phyloP scores from a whole-genome alignment of 1,284 basidiomycete species.

The Psilocybe mexicana region DNA sequence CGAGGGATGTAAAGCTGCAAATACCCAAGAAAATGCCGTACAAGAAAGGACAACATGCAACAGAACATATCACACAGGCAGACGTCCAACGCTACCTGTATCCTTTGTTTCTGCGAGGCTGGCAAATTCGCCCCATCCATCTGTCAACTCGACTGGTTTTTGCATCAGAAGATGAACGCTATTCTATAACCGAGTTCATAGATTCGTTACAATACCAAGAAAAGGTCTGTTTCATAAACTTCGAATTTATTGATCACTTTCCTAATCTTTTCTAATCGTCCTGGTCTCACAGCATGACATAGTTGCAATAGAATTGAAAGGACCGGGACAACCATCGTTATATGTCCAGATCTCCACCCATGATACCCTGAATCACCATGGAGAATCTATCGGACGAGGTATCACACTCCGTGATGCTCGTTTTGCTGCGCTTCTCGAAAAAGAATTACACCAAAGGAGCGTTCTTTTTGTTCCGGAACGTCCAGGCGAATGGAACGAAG shows the following conservation, averaged over 20 bases:
- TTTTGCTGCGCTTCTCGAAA: constrained; percentile 42
- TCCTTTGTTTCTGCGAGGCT: constrained; percentile 33
- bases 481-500: not conserved
- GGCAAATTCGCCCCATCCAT: constrained; percentile 20
- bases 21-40: constrained; percentile 12
- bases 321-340: constrained; percentile 13
- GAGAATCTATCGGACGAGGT: constrained; percentile 21
- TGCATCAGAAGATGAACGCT: constrained; percentile 12
- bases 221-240: constrained; percentile 11
- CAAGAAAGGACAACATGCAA: constrained; percentile 5
- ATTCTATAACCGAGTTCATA: constrained; percentile 11
- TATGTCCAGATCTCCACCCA: constrained; percentile 22
- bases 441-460: not conserved
- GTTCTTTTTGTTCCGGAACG: not conserved
- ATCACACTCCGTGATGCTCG: constrained; percentile 57
- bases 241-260: not conserved
- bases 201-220: constrained; percentile 14
- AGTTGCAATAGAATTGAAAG: constrained; percentile 12
- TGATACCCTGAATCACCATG: constrained; percentile 9
- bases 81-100: constrained; percentile 25
- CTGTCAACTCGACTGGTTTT: constrained; percentile 5
- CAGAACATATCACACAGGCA: constrained; percentile 22
- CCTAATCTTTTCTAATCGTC: not conserved
- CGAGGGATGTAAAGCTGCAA: constrained; percentile 2
- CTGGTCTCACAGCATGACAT: constrained; percentile 18